phyloP scores from a whole-genome alignment of 2,329 filamentous ascomycete genomes.

The Paecilomyces sp. region DNA sequence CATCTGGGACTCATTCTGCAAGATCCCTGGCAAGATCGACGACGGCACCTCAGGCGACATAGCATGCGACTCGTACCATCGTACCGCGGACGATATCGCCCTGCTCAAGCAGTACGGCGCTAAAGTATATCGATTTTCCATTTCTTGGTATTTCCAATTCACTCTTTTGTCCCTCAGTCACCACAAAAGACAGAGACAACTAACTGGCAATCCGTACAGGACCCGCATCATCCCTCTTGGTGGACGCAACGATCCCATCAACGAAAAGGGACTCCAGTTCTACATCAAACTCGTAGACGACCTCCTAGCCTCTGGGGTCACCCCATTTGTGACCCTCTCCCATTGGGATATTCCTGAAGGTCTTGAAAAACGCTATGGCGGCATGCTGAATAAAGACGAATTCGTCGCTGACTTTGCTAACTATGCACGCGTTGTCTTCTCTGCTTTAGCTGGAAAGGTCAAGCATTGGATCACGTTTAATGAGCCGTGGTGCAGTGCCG shows the following conservation, averaged over 20 bases:
- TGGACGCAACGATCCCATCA: conserved; percentile 73
- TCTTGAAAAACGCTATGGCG: conserved; percentile 73
- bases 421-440: conserved; percentile 71
- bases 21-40: conserved; percentile 73
- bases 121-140: conserved; percentile 73
- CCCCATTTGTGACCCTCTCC: conserved; percentile 73
- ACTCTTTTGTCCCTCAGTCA: background rate
- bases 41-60: conserved; percentile 67
- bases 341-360: conserved; percentile 83
- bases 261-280: conserved; percentile 68
- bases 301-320: conserved; percentile 67
- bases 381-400: conserved; percentile 71
- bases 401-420: conserved; percentile 74
- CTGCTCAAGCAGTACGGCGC: conserved; percentile 69
- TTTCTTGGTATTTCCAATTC: conserved; percentile 52
- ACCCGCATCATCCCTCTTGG: conserved; percentile 80
- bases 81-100: conserved; percentile 67
- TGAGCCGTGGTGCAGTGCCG: conserved; percentile 78
- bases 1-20: conserved; percentile 88
- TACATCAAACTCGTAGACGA: conserved; percentile 75
- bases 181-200: background rate
- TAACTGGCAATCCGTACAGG: conserved; percentile 13
- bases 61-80: conserved; percentile 83
- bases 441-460: conserved; percentile 64
- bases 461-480: conserved; percentile 90